Base-by-base conservation (phyloP, 2,329 filamentous ascomycete genomes). In the Colletotrichum ledebouriae region DNA sequence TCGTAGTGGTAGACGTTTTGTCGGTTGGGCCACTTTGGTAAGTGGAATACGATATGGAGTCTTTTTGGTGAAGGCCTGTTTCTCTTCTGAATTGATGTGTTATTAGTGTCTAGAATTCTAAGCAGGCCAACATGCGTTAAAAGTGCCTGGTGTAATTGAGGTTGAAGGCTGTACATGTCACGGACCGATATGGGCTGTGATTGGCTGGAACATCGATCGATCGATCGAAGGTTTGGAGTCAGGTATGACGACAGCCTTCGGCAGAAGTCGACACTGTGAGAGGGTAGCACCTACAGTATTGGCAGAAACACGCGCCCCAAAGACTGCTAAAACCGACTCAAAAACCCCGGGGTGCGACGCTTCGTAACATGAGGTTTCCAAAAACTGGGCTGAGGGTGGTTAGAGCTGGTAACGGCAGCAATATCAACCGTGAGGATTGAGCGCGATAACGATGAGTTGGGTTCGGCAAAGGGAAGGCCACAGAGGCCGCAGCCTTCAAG, bases 171-270 rank as follows among this genome's bases (percentile, higher is more conserved):
- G 61, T 60, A 59, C 42, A 56, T 55, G 65, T 42, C 49, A 9
- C 52, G 53, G 25, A 49, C 22, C 44, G 41, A 44, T 41, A 25
- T 20, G 37, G 29, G 20, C 34, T 73, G 65, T 72, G 65, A 76
- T 78, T 78, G 74, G 74, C 29, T 59, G 59, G 52, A 52, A 62
- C 63, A 71, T 70, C 70, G 74, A 78, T 78, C 76, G 76, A 78
- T 78, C 76, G 76, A 78, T 76, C 75, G 75, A 72, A 52, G 1
- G 46, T 13, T 46, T 22, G 15, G 41, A 29, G 59, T 17, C 37
- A 56, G 65, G 62, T 60, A 68, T 68, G 65, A 68, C 65, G 65
- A 59, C 62, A 68, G 25, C 39, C 33, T 22, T 46, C 47, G 22
- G 49, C 49, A 59, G 47, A 42, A 59, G 34, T 49, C 22, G 55